A percentile compares a stretch with the other conserved stretches of the same genome.
phyloP scores from a whole-genome alignment of 2,329 filamentous ascomycete genomes.

The Phoma sp. region DNA sequence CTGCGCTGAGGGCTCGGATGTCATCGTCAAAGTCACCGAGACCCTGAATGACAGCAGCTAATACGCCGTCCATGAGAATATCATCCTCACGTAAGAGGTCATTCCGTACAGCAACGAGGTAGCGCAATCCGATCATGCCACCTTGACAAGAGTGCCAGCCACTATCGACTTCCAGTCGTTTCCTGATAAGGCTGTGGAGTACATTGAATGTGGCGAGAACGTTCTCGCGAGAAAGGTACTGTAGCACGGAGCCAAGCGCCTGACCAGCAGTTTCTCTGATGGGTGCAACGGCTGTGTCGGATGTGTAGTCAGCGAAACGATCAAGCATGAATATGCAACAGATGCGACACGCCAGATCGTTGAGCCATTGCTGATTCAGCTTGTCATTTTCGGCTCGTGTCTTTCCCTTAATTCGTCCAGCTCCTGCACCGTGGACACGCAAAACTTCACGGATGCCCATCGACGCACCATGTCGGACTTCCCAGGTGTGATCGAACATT shows the following conservation, averaged over 20 bases:
- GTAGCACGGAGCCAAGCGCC: slow-evolving; percentile 85
- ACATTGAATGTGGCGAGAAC: slow-evolving; percentile 86
- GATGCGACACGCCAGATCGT: slow-evolving; percentile 92
- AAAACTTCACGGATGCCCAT: slow-evolving; percentile 93
- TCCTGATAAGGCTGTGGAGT: slow-evolving; percentile 87
- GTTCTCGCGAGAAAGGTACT: slow-evolving; percentile 77
- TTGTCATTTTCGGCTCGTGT: slow-evolving; percentile 74
- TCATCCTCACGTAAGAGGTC: slow-evolving; percentile 85
- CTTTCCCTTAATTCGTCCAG: slow-evolving; percentile 77
- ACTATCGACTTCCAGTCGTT: slow-evolving; percentile 67
- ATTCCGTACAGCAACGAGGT: slow-evolving; percentile 92
- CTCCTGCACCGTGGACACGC: slow-evolving; percentile 87
- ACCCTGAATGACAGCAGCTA: slow-evolving; percentile 92
- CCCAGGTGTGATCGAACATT: slow-evolving; percentile 92
- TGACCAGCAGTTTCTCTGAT: slow-evolving; percentile 96
- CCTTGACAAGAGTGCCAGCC: slow-evolving; percentile 95
- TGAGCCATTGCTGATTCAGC: slow-evolving; percentile 84
- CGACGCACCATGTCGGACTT: slow-evolving; percentile 92
- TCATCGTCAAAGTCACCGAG: slow-evolving; percentile 91
- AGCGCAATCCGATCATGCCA: slow-evolving; percentile 95
- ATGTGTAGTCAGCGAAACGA: slow-evolving; percentile 96
- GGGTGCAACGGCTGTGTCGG: slow-evolving; percentile 93
- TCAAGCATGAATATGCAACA: slow-evolving; percentile 98
- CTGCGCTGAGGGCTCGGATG: slow-evolving; percentile 93
- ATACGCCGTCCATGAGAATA: slow-evolving; percentile 89